phyloP scores from a whole-genome alignment of 257 asterid species.

The Solanum gandarillasii region DNA sequence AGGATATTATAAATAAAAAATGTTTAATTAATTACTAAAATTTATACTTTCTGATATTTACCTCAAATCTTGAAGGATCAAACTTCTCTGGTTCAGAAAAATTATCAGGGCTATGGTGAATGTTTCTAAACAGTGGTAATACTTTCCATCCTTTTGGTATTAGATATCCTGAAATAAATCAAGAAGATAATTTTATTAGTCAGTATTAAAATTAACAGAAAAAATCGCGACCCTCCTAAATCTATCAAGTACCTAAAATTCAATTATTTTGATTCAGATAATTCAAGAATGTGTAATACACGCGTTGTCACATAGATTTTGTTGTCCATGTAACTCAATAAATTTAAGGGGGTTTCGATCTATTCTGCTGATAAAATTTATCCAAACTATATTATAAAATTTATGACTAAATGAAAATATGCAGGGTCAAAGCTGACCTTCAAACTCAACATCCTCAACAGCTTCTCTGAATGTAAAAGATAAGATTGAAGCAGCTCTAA shows the following conservation, averaged over 20 bases:
- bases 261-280: background rate
- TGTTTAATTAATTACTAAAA: background rate
- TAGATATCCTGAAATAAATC: conserved; percentile 37
- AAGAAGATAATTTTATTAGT: background rate
- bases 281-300: background rate
- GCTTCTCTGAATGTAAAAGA: conserved; percentile 80
- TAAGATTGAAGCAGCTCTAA: conserved; percentile 62
- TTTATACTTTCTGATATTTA: background rate
- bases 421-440: conserved; percentile 33
- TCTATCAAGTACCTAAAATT: too few species aligned
- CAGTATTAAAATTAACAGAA: background rate
- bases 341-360: background rate
- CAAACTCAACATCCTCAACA: conserved; percentile 66
- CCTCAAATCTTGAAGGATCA: conserved; percentile 99
- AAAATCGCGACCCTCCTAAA: background rate
- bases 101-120: conserved; percentile 88
- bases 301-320: too few species aligned
- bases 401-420: background rate
- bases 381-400: background rate
- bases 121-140: conserved; percentile 80
- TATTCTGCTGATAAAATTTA: background rate
- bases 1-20: background rate
- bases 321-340: background rate
- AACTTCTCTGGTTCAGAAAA: conserved; percentile 91
- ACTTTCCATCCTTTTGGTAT: conserved; percentile 99